Percentiles rank a stretch among this genome's conserved stretches.
Evolutionary conservation across 176 grass and related monocot genomes (phyloP).

Genomic region (Tillandsia leiboldiana): DNA sequence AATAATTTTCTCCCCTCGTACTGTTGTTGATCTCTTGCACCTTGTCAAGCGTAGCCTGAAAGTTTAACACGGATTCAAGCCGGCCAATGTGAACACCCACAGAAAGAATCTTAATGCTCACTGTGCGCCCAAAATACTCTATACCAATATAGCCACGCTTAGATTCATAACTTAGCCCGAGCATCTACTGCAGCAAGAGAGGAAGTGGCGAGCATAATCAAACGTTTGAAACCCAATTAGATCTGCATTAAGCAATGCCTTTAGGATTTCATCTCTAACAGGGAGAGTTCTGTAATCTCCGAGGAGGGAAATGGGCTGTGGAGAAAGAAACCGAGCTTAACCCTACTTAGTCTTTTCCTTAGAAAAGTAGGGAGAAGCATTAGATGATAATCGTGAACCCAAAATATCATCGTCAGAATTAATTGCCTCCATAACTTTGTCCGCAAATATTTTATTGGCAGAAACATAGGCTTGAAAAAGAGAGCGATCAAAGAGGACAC

Average conservation of each 20-base stretch:
- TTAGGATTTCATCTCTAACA: slow-evolving; percentile 44
- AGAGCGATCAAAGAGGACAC: slow-evolving; percentile 24
- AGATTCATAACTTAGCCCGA: slow-evolving; percentile 30
- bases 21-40: slow-evolving; percentile 30
- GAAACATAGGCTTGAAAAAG: slow-evolving; percentile 36
- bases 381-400: slow-evolving; percentile 55
- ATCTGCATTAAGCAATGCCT: slow-evolving; percentile 55
- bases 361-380: slow-evolving; percentile 48
- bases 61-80: slow-evolving; percentile 27
- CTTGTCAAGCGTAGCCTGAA: slow-evolving; percentile 27
- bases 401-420: slow-evolving; percentile 35
- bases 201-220: slow-evolving; percentile 59
- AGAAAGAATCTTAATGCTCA: slow-evolving; percentile 48
- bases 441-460: slow-evolving; percentile 41
- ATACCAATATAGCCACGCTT: slow-evolving; percentile 40
- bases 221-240: slow-evolving; percentile 58
- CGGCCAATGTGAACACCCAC: slow-evolving; percentile 51
- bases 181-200: slow-evolving; percentile 40
- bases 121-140: slow-evolving; percentile 46
- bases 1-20: slow-evolving; percentile 32
- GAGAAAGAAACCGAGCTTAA: slow-evolving; percentile 52
- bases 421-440: slow-evolving; percentile 36
- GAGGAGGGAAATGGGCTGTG: slow-evolving; percentile 51
- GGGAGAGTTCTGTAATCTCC: slow-evolving; percentile 47
- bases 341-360: slow-evolving; percentile 22